Evolutionary conservation across 2,329 filamentous ascomycete species (phyloP).

Genomic region (Sarocladium oryzae): DNA sequence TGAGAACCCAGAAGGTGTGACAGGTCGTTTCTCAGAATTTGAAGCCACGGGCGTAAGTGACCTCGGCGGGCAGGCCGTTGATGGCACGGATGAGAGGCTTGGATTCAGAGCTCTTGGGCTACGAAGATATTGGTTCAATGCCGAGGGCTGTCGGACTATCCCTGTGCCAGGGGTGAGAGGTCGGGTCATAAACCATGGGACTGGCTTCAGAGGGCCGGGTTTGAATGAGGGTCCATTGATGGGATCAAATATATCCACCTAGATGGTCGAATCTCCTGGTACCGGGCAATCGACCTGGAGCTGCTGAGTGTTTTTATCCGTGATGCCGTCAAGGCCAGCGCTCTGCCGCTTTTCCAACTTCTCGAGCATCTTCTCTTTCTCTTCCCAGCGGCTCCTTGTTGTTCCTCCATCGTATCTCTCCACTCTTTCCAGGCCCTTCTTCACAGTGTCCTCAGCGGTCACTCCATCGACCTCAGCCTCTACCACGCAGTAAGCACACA

Average conservation of each 20-base stretch:
- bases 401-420: constrained; percentile 40
- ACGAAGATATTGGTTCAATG: constrained; percentile 13
- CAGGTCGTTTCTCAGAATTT: not conserved
- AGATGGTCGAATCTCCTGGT: constrained; percentile 32
- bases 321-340: not conserved
- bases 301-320: constrained; percentile 5
- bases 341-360: not conserved
- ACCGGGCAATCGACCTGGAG: constrained; percentile 16
- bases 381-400: constrained; percentile 37
- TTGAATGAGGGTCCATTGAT: constrained; percentile 39
- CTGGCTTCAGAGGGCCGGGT: constrained; percentile 43
- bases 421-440: constrained; percentile 37
- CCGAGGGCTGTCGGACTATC: constrained; percentile 11
- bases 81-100: not conserved
- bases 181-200: constrained; percentile 40
- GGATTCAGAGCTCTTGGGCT: constrained; percentile 2
- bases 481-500: constrained; percentile 41
- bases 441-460: constrained; percentile 25
- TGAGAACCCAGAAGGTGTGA: not conserved
- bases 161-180: constrained; percentile 15
- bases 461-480: constrained; percentile 31
- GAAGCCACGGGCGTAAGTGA: not conserved
- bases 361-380: constrained; percentile 14
- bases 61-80: constrained; percentile 3
- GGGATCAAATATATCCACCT: constrained; percentile 44